phyloP scores from a whole-genome alignment of 1,284 basidiomycete genomes.

The Meripilus lineatus region DNA sequence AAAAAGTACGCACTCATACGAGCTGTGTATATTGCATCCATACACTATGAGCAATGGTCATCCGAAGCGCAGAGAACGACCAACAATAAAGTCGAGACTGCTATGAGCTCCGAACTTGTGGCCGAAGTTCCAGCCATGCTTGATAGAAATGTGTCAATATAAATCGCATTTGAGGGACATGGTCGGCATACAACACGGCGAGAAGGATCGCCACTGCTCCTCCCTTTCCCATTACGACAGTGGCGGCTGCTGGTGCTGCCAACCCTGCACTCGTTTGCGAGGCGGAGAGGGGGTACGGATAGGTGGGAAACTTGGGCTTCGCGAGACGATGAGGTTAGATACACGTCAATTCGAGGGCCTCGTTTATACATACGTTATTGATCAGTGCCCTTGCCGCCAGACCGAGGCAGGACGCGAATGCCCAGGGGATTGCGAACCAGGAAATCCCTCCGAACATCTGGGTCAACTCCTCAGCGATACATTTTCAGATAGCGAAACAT shows the following conservation, averaged over 20 bases:
- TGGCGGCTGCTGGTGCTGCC: slow-evolving; percentile 48
- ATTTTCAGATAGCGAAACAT: no score
- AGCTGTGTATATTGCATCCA: slow-evolving; percentile 18
- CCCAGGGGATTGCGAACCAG: slow-evolving; percentile 60
- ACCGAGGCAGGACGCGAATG: slow-evolving; percentile 54
- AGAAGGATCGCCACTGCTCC: slow-evolving; percentile 48
- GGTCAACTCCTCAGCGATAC: background rate
- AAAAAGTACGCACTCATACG: slow-evolving; percentile 35
- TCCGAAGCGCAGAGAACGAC: slow-evolving; percentile 20
- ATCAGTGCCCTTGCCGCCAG: slow-evolving; percentile 47
- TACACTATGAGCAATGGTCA: background rate
- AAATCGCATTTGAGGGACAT: background rate
- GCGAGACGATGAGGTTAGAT: no score
- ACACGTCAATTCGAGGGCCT: no score
- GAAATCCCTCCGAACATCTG: slow-evolving; percentile 56
- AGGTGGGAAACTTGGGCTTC: slow-evolving; percentile 48
- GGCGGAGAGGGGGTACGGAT: slow-evolving; percentile 43
- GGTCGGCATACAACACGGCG: slow-evolving; percentile 45
- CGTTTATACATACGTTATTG: slow-evolving; percentile 30
- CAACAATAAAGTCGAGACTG: slow-evolving; percentile 51
- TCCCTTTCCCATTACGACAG: slow-evolving; percentile 45
- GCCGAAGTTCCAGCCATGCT: slow-evolving; percentile 60
- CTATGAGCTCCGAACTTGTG: slow-evolving; percentile 56
- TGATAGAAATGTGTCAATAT: slow-evolving; percentile 7
- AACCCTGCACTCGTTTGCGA: slow-evolving; percentile 48